These are phyloP conservation scores for Meripilus lineatus DNA, from an alignment of 1,284 basidiomycete genomes.

Conservation along the genomic window DNA sequence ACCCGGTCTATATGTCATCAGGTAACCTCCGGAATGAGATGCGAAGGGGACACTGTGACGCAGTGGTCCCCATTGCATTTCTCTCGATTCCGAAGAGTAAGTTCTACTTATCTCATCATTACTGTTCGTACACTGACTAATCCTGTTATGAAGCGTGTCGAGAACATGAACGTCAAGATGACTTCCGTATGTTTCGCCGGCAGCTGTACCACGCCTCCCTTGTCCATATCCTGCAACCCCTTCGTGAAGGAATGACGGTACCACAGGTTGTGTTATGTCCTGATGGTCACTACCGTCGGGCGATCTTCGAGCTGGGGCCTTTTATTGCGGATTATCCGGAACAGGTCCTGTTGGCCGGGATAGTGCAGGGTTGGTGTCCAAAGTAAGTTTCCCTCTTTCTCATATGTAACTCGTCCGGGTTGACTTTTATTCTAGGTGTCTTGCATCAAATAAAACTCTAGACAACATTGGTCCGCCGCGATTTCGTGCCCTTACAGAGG, in stretches of 20 bases:
- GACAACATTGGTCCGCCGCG: background rate
- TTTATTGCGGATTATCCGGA: constrained; percentile 29
- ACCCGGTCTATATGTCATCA: no score
- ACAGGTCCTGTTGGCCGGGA: constrained; percentile 19
- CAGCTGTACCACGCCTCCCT: constrained; percentile 20
- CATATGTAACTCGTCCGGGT: no score
- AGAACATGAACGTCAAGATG: constrained; percentile 7
- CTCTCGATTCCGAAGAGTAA: constrained; percentile 22
- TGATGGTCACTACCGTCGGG: constrained; percentile 19
- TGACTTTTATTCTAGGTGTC: constrained; percentile 14
- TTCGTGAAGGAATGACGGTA: constrained; percentile 16
- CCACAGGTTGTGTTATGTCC: constrained; percentile 19
- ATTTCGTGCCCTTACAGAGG: constrained; percentile 10
- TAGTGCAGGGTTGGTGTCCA: constrained; percentile 26
- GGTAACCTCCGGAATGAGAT: constrained; percentile 18
- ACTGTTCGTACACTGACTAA: background rate
- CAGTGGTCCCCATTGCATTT: constrained; percentile 19
- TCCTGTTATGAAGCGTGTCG: constrained; percentile 9
- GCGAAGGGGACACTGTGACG: constrained; percentile 16
- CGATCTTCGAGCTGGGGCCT: constrained; percentile 23
- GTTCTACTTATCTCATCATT: background rate
- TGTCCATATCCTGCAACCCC: constrained; percentile 11
- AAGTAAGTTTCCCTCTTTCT: constrained; percentile 17
- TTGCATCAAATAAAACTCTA: background rate
- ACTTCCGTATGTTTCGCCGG: constrained; percentile 16